Evolutionary conservation across 441 rosid genomes (phyloP).

Genomic region (Eutrema salsugineum): DNA sequence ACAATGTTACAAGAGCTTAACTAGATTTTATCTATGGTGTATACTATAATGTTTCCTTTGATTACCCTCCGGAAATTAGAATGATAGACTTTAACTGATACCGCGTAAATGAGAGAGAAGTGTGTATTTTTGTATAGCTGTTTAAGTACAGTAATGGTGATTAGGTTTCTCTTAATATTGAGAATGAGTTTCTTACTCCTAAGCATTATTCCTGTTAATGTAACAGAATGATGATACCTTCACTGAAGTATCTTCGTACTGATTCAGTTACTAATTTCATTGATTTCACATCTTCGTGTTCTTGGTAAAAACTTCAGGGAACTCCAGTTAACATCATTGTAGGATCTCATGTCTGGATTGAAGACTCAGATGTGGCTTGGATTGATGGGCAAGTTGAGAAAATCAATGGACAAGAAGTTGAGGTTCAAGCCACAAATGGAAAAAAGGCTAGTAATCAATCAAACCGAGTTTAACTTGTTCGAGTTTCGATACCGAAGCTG

Average conservation of each 20-base stretch:
- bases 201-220: not conserved
- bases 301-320: conserved; percentile 42
- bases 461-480: not conserved
- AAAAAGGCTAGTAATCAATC: conserved; percentile 49
- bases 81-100: too few relatives aligned
- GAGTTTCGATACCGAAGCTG: not conserved
- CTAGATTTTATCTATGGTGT: too few relatives aligned
- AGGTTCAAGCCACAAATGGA: conserved; percentile 47
- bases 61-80: too few relatives aligned
- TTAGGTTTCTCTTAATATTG: too few relatives aligned
- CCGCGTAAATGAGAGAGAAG: too few relatives aligned
- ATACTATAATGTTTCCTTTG: too few relatives aligned
- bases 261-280: not conserved
- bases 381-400: conserved; percentile 71
- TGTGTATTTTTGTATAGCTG: too few relatives aligned
- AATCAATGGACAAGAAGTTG: conserved; percentile 60
- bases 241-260: too few relatives aligned
- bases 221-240: not conserved
- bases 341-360: conserved; percentile 91
- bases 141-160: too few relatives aligned
- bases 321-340: conserved; percentile 83
- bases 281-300: not conserved
- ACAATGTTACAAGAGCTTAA: too few relatives aligned
- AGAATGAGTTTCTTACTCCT: not conserved
- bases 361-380: conserved; percentile 79